Percentiles rank a stretch among this genome's conserved stretches.
phyloP scores from a whole-genome alignment of 1,284 basidiomycete species.

The Rhodofomes roseus region DNA sequence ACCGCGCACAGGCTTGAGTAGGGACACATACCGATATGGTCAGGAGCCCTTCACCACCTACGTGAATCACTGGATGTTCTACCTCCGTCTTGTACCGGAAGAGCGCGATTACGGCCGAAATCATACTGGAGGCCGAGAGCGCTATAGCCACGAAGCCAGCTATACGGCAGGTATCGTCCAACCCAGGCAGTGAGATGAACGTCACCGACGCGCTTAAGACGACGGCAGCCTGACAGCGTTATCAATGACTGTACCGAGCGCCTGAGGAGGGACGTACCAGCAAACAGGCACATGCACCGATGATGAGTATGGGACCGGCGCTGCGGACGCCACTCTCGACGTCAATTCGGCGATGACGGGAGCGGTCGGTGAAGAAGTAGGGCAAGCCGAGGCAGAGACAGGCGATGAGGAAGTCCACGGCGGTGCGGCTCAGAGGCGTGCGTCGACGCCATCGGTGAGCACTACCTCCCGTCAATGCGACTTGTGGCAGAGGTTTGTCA shows the following conservation, averaged over 20 bases:
- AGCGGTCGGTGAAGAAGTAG: constrained; percentile 59
- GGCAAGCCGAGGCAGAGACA: constrained; percentile 70
- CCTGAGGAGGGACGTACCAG: constrained; percentile 43
- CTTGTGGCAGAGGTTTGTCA: constrained; percentile 54
- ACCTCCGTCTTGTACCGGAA: constrained; percentile 65
- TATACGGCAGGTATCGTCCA: constrained; percentile 58
- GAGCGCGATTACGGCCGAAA: constrained; percentile 60
- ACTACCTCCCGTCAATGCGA: constrained; percentile 34
- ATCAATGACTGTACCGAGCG: not conserved
- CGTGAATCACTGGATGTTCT: constrained; percentile 39
- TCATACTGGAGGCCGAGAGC: constrained; percentile 65
- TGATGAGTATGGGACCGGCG: constrained; percentile 53
- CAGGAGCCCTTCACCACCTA: constrained; percentile 54
- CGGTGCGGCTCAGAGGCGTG: constrained; percentile 42
- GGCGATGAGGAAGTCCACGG: constrained; percentile 56
- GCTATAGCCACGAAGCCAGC: constrained; percentile 63
- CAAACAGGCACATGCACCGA: constrained; percentile 64
- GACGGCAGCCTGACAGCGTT: constrained; percentile 56
- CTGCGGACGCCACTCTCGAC: constrained; percentile 53
- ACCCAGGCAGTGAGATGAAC: constrained; percentile 67
- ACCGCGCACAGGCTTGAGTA: not conserved
- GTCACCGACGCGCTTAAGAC: constrained; percentile 75
- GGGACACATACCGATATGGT: constrained; percentile 49
- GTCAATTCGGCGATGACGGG: constrained; percentile 46
- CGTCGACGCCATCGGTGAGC: constrained; percentile 26